Evolutionary conservation across 192 early-diverging fungal genomes (phyloP).

Genomic region (Coemansia brasiliensis): DNA sequence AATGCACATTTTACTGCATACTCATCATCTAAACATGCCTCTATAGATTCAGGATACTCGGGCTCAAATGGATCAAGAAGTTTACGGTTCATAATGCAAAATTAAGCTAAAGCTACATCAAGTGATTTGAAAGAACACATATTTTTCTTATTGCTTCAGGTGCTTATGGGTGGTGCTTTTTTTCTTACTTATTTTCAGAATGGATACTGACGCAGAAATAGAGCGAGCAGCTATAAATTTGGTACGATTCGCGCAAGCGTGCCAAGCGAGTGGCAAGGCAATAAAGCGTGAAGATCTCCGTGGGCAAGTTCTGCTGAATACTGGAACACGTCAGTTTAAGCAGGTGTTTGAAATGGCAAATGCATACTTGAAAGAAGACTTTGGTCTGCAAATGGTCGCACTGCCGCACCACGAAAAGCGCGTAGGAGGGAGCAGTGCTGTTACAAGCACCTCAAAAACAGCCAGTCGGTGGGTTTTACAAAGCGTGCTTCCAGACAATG

Average conservation of each 20-base stretch:
- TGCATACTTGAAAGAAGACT: conserved; percentile 25
- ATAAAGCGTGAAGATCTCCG: conserved; percentile 39
- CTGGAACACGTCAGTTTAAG: conserved; percentile 11
- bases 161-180: background rate
- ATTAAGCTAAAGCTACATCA: background rate
- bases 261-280: conserved; percentile 36
- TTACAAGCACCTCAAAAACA: background rate
- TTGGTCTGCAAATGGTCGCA: conserved; percentile 37
- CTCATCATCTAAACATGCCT: conserved; percentile 72
- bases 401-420: conserved; percentile 40
- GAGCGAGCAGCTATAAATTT: conserved; percentile 35
- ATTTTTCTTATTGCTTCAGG: no score
- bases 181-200: background rate
- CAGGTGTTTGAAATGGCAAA: conserved; percentile 20
- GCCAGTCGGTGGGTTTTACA: conserved; percentile 45
- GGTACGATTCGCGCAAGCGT: conserved; percentile 42
- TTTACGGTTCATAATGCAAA: conserved; percentile 55
- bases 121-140: background rate
- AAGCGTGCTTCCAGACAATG: conserved; percentile 30
- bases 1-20: conserved; percentile 70
- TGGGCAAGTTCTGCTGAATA: conserved; percentile 4
- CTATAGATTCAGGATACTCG: conserved; percentile 78
- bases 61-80: conserved; percentile 76
- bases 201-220: conserved; percentile 13
- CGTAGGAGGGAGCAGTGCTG: conserved; percentile 1